Evolutionary conservation across 1,284 basidiomycete species (phyloP), one percentile per base, ranked within the genome.

Genomic region (Sporisorium scitamineum): DNA sequence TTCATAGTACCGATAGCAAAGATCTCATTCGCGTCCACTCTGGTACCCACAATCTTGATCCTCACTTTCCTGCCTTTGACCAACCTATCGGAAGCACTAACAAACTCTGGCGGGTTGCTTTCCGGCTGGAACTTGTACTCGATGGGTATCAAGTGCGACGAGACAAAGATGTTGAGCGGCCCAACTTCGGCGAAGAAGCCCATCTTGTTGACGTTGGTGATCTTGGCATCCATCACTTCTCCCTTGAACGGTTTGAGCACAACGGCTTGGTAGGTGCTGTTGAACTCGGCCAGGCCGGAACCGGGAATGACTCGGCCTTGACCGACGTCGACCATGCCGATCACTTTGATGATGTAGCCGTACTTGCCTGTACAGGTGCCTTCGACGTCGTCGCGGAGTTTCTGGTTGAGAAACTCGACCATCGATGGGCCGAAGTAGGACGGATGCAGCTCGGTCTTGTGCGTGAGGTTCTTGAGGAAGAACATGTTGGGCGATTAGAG

Each of bases 191-290:
- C 94, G 79, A 98, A 97, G 87, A 98, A 97, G 7, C 95, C 95
- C 94, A 97, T 97, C 94, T 98, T 97, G 86, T 93, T 97, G 44
- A 99, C 97, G 76, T 94, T 95, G 78, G 92, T 92, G 27, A 99
- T 96, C 9, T 95, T 92, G 1, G 94, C 96, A 86, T 99, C 97
- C 39, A 99, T 93, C 6, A 98, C 96, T 86, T 99, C 96, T 24
- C 95, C 95, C 87, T 98, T 97, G 90, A 98, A 99, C 34, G 84
- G 84, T 67, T 83, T 84, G 32, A 85, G 64, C 8, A 85, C 84
- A 18, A 85, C 78, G 2, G 84, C 84, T 54, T 82, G 77, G 57
- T 85, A 85, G 41, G 71, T 79, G 26, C 64, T 76, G 48, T 78
- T 78, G 86, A 97, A 97, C 87, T 96, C 93, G 4, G 95, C 95